phyloP scores from a whole-genome alignment of 2,329 filamentous ascomycete genomes.

The Phyllosticta capitalensis region DNA sequence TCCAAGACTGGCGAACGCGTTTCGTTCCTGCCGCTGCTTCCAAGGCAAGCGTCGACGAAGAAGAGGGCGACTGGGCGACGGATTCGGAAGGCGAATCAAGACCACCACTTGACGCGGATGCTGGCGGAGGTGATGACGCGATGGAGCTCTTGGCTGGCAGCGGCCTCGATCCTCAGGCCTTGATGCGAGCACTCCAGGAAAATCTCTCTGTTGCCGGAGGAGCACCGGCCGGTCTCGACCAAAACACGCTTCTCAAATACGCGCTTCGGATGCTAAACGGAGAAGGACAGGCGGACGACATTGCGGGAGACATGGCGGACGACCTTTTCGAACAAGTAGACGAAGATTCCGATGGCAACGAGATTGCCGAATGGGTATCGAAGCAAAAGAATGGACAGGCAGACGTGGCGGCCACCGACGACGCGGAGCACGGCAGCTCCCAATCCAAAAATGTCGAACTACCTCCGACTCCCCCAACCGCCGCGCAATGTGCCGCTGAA shows the following conservation, averaged over 20 bases:
- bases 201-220: constrained; percentile 26
- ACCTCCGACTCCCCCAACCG: background rate
- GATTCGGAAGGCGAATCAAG: background rate
- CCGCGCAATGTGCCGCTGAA: background rate
- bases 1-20: constrained; percentile 37
- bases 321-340: constrained; percentile 29
- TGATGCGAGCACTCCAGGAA: constrained; percentile 19
- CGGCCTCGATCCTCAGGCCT: constrained; percentile 13
- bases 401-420: background rate
- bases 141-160: constrained; percentile 11
- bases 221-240: constrained; percentile 29
- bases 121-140: constrained; percentile 1
- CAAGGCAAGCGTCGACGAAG: constrained; percentile 1
- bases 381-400: constrained; percentile 10
- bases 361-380: constrained; percentile 2
- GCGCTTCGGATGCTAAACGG: constrained; percentile 36
- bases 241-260: constrained; percentile 33
- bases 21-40: constrained; percentile 17
- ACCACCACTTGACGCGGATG: constrained; percentile 8
- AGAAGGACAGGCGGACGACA: constrained; percentile 20
- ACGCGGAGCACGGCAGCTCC: background rate
- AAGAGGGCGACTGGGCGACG: background rate
- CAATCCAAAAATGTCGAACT: constrained; percentile 3
- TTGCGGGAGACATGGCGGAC: constrained; percentile 33
- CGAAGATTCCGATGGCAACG: constrained; percentile 13